phyloP scores from a whole-genome alignment of 345 rosid genomes.

The Pistacia atlantica region DNA sequence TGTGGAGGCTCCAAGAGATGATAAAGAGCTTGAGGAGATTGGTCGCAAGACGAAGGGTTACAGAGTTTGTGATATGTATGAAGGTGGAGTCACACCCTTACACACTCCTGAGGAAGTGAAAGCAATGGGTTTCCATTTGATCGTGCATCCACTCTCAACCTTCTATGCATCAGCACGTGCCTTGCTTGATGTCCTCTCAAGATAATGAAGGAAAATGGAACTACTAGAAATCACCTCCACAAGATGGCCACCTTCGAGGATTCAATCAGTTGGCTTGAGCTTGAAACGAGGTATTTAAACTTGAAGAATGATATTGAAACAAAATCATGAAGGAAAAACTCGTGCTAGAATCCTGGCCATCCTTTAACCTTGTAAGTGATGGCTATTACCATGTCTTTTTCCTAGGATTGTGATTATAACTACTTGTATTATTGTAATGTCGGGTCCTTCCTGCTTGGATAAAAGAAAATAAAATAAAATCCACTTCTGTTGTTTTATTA shows the following conservation, averaged over 20 bases:
- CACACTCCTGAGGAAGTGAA: slow-evolving; percentile 52
- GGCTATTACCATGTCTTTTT: neutral
- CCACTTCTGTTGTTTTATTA: too few relatives aligned
- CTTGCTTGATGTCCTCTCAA: slow-evolving; percentile 45
- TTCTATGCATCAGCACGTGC: slow-evolving; percentile 49
- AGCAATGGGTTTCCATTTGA: slow-evolving; percentile 53
- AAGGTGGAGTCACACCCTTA: slow-evolving; percentile 58
- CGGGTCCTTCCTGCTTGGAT: too few relatives aligned
- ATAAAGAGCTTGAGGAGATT: slow-evolving; percentile 44
- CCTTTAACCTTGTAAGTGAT: too few relatives aligned
- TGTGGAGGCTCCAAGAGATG: slow-evolving; percentile 56
- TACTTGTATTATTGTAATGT: neutral
- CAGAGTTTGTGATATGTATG: slow-evolving; percentile 52
- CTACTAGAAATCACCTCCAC: slow-evolving; percentile 35
- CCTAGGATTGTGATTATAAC: neutral
- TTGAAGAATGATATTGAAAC: neutral
- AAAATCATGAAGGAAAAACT: slow-evolving; percentile 15
- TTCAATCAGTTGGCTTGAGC: slow-evolving; percentile 49
- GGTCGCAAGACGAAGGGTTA: slow-evolving; percentile 40
- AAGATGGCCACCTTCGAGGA: slow-evolving; percentile 49
- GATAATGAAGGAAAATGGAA: slow-evolving; percentile 43
- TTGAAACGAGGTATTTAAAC: slow-evolving; percentile 37
- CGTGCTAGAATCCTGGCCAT: too few relatives aligned
- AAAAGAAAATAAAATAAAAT: too few relatives aligned
- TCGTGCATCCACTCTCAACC: slow-evolving; percentile 33